phyloP scores from a whole-genome alignment of 768 basidiomycete species.

The Tephrocybe sp. region DNA sequence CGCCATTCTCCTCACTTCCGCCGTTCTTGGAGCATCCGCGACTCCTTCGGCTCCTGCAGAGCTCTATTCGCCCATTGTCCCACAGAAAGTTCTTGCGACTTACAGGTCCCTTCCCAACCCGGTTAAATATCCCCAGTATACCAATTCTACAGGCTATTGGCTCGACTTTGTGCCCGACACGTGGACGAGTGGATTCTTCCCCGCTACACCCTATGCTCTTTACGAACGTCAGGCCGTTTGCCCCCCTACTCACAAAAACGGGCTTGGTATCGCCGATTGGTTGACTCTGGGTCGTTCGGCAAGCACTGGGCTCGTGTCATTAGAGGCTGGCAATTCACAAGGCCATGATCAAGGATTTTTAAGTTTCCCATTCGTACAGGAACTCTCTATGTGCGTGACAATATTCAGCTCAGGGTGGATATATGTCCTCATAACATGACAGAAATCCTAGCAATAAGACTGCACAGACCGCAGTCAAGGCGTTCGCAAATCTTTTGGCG shows the following conservation, averaged over 20 bases:
- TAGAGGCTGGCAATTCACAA: slow-evolving; percentile 44
- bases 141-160: slow-evolving; percentile 49
- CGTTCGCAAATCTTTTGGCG: slow-evolving; percentile 57
- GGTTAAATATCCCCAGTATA: slow-evolving; percentile 44
- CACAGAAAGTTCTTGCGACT: slow-evolving; percentile 57
- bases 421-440: background rate
- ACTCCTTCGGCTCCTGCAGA: slow-evolving; percentile 35
- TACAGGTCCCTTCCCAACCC: slow-evolving; percentile 42
- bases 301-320: slow-evolving; percentile 49
- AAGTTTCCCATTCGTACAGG: slow-evolving; percentile 60
- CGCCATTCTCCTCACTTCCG: slow-evolving; percentile 13
- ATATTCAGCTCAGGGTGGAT: background rate
- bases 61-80: slow-evolving; percentile 58
- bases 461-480: slow-evolving; percentile 53
- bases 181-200: slow-evolving; percentile 75
- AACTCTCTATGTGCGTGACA: slow-evolving; percentile 44
- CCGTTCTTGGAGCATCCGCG: slow-evolving; percentile 15
- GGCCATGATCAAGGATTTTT: slow-evolving; percentile 75
- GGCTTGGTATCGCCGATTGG: slow-evolving; percentile 48
- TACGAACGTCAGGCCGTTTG: slow-evolving; percentile 53
- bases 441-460: slow-evolving; percentile 60
- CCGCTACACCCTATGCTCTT: slow-evolving; percentile 56
- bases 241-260: slow-evolving; percentile 32
- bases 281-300: slow-evolving; percentile 49
- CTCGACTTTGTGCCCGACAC: slow-evolving; percentile 49